Percentiles rank a stretch among this genome's conserved stretches.
Evolutionary conservation across 768 basidiomycete species (phyloP).

Genomic region (Mrakia frigida): DNA sequence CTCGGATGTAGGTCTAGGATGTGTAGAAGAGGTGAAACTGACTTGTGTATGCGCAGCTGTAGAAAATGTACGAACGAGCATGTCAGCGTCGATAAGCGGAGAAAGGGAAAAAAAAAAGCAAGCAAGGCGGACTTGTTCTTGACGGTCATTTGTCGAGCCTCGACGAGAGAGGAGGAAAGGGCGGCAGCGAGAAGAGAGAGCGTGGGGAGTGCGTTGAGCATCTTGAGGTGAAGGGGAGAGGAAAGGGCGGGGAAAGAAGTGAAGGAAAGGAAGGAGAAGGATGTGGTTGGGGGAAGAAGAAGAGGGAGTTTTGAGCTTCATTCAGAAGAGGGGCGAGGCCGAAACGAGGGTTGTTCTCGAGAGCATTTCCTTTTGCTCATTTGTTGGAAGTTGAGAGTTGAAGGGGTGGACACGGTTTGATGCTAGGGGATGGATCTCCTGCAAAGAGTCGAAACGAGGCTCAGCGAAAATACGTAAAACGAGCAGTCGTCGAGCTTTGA

Average conservation of each 20-base stretch:
- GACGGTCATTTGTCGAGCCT: neutral
- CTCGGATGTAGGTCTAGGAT: neutral
- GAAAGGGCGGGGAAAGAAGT: neutral
- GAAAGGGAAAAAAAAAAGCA: neutral
- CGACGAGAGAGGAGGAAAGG: neutral
- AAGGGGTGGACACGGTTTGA: too few species aligned
- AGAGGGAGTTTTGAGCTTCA: too few species aligned
- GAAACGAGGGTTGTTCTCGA: too few species aligned
- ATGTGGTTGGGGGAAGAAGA: neutral
- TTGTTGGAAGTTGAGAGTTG: too few species aligned
- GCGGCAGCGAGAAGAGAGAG: neutral
- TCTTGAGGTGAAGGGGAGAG: neutral
- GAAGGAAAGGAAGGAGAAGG: neutral
- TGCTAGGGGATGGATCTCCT: too few species aligned
- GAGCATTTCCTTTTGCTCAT: too few species aligned
- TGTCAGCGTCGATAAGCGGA: neutral
- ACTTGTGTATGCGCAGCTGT: neutral
- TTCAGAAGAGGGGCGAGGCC: too few species aligned
- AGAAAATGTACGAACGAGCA: neutral
- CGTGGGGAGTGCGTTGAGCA: neutral
- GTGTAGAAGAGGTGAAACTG: neutral
- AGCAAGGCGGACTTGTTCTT: neutral
- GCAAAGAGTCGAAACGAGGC: too few species aligned
- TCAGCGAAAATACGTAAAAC: too few species aligned
- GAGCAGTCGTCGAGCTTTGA: too few species aligned